Evolutionary conservation across 2,329 filamentous ascomycete genomes (phyloP), one percentile per base, ranked within the genome.

Genomic region (Didymella keratinophila): DNA sequence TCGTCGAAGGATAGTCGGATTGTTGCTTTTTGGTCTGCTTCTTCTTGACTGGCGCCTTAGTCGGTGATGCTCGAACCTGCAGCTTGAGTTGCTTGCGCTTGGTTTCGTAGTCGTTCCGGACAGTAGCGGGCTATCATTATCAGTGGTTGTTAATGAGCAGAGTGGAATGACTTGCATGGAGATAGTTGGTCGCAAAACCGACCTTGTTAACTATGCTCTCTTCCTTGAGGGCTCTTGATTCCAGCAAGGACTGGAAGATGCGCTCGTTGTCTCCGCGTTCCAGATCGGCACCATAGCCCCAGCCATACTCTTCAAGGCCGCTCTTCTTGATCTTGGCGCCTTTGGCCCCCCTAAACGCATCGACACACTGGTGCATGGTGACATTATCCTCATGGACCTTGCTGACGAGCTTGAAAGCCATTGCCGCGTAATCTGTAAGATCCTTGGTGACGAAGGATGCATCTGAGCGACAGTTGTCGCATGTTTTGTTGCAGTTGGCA

Each of bases 391-490:
- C 71, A 66, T 86, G 80, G 6, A 88, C 78, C 57, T 83, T 78
- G 36, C 80, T 75, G 25, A 96, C 87, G 49, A 96, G 83, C 27
- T 81, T 80, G 48, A 98, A 82, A 2, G 89, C 91, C 52, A 87
- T 85, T 56, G 85, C 78, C 7, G 93, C 94, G 69, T 91, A 86
- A 16, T 87, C 79, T 12, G 91, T 93, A 66, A 94, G 90, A 77
- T 98, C 93, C 57, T 87, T 83, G 50, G 84, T 82, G 67, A 93
- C 87, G 69, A 92, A 95, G 3, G 84, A 83, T 44, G 86, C 82
- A 23, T 86, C 87, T 2, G 88, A 91, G 63, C 84, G 87, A 82
- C 95, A 99, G 73, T 97, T 98, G 80, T 99, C 96, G 76, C 95
- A 99, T 1, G 84, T 85, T 49, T 85, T 82, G 47, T 87, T 81